Base-by-base conservation (phyloP, 768 basidiomycete species). In the Porpolomopsis calyptriformis region DNA sequence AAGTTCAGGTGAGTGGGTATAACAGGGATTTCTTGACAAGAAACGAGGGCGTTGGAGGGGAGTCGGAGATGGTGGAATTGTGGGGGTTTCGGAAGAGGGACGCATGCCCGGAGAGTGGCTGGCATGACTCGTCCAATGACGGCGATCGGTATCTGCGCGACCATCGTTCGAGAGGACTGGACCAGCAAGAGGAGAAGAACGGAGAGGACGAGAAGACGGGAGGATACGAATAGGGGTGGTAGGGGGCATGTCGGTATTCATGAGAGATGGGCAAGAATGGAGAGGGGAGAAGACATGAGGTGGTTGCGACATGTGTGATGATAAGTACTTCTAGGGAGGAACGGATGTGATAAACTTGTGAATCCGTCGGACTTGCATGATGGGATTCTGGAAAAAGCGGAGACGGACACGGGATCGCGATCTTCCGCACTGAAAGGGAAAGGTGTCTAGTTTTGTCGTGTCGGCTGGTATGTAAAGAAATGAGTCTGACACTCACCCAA, bases 181-280 rank as follows among this genome's bases (percentile, higher is more conserved):
- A 4, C 69, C 65, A 8, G 70, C 64, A 12, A 72, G 58, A 11
- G 69, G 71, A 16, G 71, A 72, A 1, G 71, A 71, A 10, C 65
- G 62, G 18, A 67, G 39, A 0, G 69, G 69, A 19, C 59, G 43
- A 2, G 18, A 31, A 16, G 45, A 11, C 8, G 34, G 18, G 3
- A 33, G 34, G 5, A 23, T 38, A 6, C 36, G 10, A 6, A 22
- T 33, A 26, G 25, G 35, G 8, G 23, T 20, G 25, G 27, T 26
- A 12, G 35, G 20, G 29, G 38, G 14, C 10, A 25, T 11, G 3
- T 33, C 6, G 4, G 33, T 12, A 9, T 19, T 26, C 19, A n/a
- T 20, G 24, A 40, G 35, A n/a, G 38, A 11, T 33, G 11, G 19
- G 20, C 36, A 36, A 5, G 35, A 24, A 38, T 19, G 45, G 7